These are phyloP conservation scores for Colletotrichum tropicale DNA, from an alignment of 2,329 filamentous ascomycete species.

Conservation along the genomic window DNA sequence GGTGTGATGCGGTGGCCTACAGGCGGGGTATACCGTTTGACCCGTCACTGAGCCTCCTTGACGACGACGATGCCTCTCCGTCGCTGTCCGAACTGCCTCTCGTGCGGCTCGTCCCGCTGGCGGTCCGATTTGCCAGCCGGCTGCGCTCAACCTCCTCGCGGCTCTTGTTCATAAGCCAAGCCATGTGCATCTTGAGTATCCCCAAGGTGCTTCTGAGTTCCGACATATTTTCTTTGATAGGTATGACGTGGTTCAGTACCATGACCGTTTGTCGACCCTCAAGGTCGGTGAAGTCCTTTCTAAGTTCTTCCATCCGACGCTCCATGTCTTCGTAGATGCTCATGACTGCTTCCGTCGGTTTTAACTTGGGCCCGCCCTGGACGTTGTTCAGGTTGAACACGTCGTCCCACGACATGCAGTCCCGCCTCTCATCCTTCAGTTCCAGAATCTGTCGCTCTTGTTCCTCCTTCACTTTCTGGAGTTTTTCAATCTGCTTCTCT, in stretches of 20 bases:
- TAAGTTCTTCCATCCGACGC: slow-evolving; percentile 57
- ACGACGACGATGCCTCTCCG: slow-evolving; percentile 19
- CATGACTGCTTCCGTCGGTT: slow-evolving; percentile 23
- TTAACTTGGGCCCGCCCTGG: slow-evolving; percentile 14
- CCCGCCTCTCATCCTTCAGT: slow-evolving; percentile 26
- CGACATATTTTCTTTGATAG: slow-evolving; percentile 66
- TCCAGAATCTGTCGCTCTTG: slow-evolving; percentile 38
- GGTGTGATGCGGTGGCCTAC: slow-evolving; percentile 11
- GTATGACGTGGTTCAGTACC: slow-evolving; percentile 65
- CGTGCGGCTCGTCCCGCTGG: slow-evolving; percentile 25
- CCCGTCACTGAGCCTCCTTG: slow-evolving; percentile 32
- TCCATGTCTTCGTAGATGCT: slow-evolving; percentile 24
- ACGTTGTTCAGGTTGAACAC: slow-evolving; percentile 16
- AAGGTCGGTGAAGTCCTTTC: slow-evolving; percentile 60
- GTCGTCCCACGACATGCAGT: slow-evolving; percentile 18
- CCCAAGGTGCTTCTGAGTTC: slow-evolving; percentile 63
- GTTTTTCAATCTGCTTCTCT: slow-evolving; percentile 50
- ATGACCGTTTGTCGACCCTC: slow-evolving; percentile 65
- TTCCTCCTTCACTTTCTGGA: slow-evolving; percentile 37
- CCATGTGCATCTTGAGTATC: slow-evolving; percentile 63
- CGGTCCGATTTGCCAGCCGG: slow-evolving; percentile 29
- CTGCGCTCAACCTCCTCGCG: slow-evolving; percentile 45
- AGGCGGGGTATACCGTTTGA: slow-evolving; percentile 39
- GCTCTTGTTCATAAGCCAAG: slow-evolving; percentile 60
- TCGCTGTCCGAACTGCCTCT: slow-evolving; percentile 28